Evolutionary conservation across 148 eudicot species (phyloP).

Genomic region (Euryodendron excelsum): DNA sequence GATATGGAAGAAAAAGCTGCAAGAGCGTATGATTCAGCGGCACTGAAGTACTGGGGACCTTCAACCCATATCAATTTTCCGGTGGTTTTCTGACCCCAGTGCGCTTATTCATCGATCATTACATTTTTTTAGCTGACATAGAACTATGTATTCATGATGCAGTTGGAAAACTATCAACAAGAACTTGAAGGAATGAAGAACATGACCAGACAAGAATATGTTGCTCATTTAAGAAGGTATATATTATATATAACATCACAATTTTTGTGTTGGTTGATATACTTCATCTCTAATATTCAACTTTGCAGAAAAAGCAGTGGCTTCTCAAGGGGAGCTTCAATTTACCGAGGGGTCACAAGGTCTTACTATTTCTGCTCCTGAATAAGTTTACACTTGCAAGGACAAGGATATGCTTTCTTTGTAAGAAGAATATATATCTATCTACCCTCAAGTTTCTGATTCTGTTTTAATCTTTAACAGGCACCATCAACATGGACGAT

Average conservation of each 20-base stretch:
- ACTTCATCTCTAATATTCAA: not conserved
- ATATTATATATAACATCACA: not conserved
- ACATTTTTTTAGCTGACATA: not conserved
- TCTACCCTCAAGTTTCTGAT: not conserved
- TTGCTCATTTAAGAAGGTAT: constrained; percentile 91
- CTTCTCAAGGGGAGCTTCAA: constrained; percentile 77
- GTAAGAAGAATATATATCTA: not conserved
- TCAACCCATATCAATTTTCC: constrained; percentile 89
- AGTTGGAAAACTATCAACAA: constrained; percentile 86
- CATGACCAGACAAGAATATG: constrained; percentile 93
- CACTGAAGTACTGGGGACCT: constrained; percentile 95
- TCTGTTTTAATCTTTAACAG: constrained; percentile 36
- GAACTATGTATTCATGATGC: constrained; percentile 6
- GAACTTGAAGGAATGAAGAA: constrained; percentile 92
- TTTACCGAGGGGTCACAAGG: constrained; percentile 84
- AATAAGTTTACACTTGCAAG: not conserved
- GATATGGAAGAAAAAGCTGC: constrained; percentile 95
- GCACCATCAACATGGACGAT: constrained; percentile 89
- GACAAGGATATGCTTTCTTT: not conserved
- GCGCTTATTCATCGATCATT: not conserved
- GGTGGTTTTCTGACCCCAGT: constrained; percentile 27
- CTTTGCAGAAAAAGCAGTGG: constrained; percentile 75
- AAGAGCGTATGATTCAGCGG: constrained; percentile 88
- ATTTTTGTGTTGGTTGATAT: not conserved
- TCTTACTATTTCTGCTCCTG: constrained; percentile 7